Percentiles rank a stretch among this genome's conserved stretches.
Conservation (phyloP, 495 filamentous ascomycete genomes). For the Antarctomyces pellizariae region DNA sequence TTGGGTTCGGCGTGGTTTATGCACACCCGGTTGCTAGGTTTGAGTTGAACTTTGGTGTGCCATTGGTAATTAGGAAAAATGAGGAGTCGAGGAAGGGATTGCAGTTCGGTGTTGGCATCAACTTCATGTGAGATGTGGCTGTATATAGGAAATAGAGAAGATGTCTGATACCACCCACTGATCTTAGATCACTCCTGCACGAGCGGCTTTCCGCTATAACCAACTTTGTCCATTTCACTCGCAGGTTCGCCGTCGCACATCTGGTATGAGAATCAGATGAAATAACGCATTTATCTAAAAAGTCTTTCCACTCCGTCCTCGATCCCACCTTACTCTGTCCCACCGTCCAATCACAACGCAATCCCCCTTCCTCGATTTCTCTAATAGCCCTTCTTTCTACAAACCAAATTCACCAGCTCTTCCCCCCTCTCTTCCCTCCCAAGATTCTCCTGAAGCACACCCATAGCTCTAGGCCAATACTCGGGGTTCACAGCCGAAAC, state of each 20-base stretch:
- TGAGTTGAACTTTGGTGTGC: constrained; percentile 84
- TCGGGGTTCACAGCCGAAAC: constrained; percentile 35
- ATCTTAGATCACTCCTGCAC: too few species aligned
- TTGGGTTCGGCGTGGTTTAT: constrained; percentile 78
- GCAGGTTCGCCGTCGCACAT: too few species aligned
- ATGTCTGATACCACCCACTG: too few species aligned
- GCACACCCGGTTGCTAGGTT: constrained; percentile 80
- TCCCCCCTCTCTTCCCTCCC: constrained; percentile 30
- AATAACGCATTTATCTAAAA: too few species aligned
- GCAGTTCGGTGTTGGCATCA: constrained; percentile 82
- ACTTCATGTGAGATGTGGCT: constrained; percentile 58
- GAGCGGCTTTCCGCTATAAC: too few species aligned
- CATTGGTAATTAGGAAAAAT: constrained; percentile 52
- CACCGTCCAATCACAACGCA: too few species aligned
- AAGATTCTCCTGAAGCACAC: constrained; percentile 39
- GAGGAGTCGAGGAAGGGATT: constrained; percentile 81
- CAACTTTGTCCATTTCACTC: too few species aligned
- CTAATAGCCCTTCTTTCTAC: constrained; percentile 39
- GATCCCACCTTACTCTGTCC: too few species aligned
- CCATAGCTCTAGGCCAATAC: constrained; percentile 34
- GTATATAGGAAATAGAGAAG: too few species aligned
- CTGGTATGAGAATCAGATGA: too few species aligned
- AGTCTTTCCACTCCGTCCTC: too few species aligned
- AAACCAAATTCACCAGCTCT: constrained; percentile 42
- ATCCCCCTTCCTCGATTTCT: too few species aligned